Evolutionary conservation across 2,329 filamentous ascomycete genomes (phyloP), one percentile per base, ranked within the genome.

Genomic region (Sarocladiaceae sp.): DNA sequence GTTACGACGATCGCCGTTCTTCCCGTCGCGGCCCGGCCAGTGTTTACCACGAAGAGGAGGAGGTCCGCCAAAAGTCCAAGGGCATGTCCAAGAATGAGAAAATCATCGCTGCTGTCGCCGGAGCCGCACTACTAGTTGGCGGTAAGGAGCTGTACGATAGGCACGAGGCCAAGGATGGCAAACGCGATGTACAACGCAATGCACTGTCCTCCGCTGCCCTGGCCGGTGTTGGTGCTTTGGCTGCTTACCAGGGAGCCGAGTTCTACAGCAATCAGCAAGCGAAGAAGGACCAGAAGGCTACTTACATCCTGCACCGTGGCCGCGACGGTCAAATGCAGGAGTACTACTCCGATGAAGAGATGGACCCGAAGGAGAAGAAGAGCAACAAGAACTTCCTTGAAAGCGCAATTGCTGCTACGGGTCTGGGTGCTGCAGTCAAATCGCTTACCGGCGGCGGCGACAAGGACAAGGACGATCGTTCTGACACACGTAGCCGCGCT

Each of bases 81-180:
- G 57, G 59, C 49, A 62, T 82, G 47, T 73, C 72, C 48, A 77
- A 81, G 62, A 76, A 83, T 54, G 74, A 83, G 52, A 82, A 82
- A 62, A 80, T 83, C 50, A 70, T 82, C 37, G 80, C 80, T 18
- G 80, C 78, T n/a, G 72, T 83, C 26, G 74, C 77, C 27, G 80
- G 80, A 33, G 80, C 80, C 43, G 76, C 80, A 24, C 62, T 83
- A 18, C 76, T 78, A n/a, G 76, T 78, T 9, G 80, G 79, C 42
- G 77, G 77, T 42, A 83, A 84, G 62, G 80, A 84, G 57, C 61
- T 83, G 4, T 83, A 73, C 58, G 80, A 84, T 54, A 78, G 80
- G 48, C 74, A 67, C 51, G 75, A 82, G 54, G 77, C 72, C 49
- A 73, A 69, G 51, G 69, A 76, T 3, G 66, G 70, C 20, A 23